Base-by-base conservation (phyloP, 805 yeast species). In the Yamadazyma kitorensis region DNA sequence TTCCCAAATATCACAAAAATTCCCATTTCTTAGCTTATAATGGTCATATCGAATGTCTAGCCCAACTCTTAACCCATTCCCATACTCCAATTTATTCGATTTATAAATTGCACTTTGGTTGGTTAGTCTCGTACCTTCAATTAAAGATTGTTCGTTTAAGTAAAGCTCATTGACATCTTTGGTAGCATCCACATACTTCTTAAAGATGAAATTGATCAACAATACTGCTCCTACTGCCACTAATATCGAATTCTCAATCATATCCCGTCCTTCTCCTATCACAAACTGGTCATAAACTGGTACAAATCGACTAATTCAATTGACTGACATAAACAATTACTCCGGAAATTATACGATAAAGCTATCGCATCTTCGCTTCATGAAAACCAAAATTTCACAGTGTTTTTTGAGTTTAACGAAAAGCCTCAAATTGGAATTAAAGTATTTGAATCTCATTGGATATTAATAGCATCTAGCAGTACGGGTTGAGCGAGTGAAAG, bases 81-180 rank as follows among this genome's bases (percentile, higher is more conserved):
- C 85, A 51, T 76, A 79, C 15, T 89, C 93, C 20, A 84, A 76
- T 45, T 82, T 78, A 29, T 78, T 77, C 32, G 87, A 82, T 43
- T 93, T 72, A 55, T 84, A 80, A 8, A 84, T 65, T 0, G 95
- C 89, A 11, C 89, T 75, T 54, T 88, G 95, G 31, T 73, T 68
- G 4, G 68, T 64, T 27, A 71, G 65, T n/a, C 95, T 67, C 1
- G 86, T 80, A 5, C 79, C 60, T 2, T 82, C 74, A 21, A 82
- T 58, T 14, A 78, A 68, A 2, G 94, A 73, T 55, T 88, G 96
- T 45, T 76, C 72, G 23, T 60, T 54, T 20, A 82, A 58, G 9
- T 81, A 81, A 21, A 76, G 57, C 29, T 74, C 76, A 35, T 74
- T 74, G 17, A 80, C 73, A 46, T 82, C 88, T 33, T 72, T 68